phyloP scores from a whole-genome alignment of 1,139 yeast genomes.

The Pichia sp. region DNA sequence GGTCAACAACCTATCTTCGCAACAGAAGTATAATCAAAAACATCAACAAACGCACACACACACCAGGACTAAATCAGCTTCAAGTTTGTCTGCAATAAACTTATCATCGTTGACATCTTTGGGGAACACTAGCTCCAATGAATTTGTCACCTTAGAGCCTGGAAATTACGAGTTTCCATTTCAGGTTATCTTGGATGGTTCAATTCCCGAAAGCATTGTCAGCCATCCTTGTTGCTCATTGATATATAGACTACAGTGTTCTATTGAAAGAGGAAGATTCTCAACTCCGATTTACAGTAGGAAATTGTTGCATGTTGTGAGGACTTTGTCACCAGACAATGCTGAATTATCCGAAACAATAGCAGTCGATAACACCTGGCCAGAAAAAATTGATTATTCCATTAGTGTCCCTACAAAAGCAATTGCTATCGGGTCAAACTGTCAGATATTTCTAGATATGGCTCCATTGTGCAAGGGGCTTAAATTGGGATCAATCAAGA shows the following conservation, averaged over 20 bases:
- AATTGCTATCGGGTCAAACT: constrained; percentile 78
- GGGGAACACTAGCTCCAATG: constrained; percentile 20
- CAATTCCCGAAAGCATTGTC: constrained; percentile 82
- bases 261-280: constrained; percentile 79
- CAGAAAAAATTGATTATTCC: constrained; percentile 85
- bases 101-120: constrained; percentile 22
- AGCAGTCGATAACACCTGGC: constrained; percentile 96
- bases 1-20: constrained; percentile 1
- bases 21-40: constrained; percentile 13
- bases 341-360: constrained; percentile 87
- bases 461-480: constrained; percentile 83
- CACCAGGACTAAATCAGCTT: constrained; percentile 10
- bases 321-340: constrained; percentile 85
- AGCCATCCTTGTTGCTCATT: constrained; percentile 84
- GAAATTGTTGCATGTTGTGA: constrained; percentile 74
- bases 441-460: constrained; percentile 65
- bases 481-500: constrained; percentile 63
- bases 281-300: constrained; percentile 60
- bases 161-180: constrained; percentile 95
- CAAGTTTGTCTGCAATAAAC: constrained; percentile 14
- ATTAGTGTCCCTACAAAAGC: constrained; percentile 86
- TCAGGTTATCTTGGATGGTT: constrained; percentile 79
- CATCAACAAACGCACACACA: not conserved
- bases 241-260: constrained; percentile 74
- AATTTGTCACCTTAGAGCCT: constrained; percentile 42